A percentile compares a stretch with the other conserved stretches of the same genome.
These are phyloP conservation scores for Dryas alaskensis DNA, from an alignment of 306 rosid species.

Conservation along the genomic window DNA sequence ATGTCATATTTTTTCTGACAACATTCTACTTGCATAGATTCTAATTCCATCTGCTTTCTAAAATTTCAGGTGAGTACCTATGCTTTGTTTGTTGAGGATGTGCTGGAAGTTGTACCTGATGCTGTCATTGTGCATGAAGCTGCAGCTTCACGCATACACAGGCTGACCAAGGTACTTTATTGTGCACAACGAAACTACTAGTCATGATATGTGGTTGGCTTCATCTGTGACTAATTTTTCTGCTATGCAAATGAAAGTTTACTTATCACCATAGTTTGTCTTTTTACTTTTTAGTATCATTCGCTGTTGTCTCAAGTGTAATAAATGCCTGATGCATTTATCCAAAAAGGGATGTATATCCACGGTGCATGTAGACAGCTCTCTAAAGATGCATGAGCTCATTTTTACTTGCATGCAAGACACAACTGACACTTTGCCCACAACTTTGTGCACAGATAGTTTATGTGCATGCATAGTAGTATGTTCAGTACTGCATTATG, in stretches of 20 bases:
- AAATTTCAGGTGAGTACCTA: constrained; percentile 78
- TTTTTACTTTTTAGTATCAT: neutral
- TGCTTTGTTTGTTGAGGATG: constrained; percentile 84
- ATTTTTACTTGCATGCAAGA: too few species aligned
- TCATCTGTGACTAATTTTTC: neutral
- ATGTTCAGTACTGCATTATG: neutral
- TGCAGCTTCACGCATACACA: constrained; percentile 83
- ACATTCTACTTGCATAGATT: constrained; percentile 10
- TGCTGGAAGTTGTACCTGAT: constrained; percentile 78
- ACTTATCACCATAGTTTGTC: neutral
- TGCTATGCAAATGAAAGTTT: constrained; percentile 11
- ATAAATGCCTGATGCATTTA: neutral
- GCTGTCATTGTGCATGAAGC: constrained; percentile 83
- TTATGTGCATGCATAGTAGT: too few species aligned
- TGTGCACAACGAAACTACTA: constrained; percentile 2
- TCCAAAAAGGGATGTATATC: too few species aligned
- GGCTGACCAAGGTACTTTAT: constrained; percentile 77
- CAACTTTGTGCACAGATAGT: too few species aligned
- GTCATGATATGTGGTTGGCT: constrained; percentile 9
- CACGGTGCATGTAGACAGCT: too few species aligned
- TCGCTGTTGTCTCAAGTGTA: neutral
- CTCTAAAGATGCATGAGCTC: too few species aligned
- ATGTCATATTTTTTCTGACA: neutral
- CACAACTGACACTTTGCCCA: too few species aligned
- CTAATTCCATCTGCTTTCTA: constrained; percentile 9